Conservation (phyloP, 768 basidiomycete genomes). For the Hygrophoropsis aurantiaca region DNA sequence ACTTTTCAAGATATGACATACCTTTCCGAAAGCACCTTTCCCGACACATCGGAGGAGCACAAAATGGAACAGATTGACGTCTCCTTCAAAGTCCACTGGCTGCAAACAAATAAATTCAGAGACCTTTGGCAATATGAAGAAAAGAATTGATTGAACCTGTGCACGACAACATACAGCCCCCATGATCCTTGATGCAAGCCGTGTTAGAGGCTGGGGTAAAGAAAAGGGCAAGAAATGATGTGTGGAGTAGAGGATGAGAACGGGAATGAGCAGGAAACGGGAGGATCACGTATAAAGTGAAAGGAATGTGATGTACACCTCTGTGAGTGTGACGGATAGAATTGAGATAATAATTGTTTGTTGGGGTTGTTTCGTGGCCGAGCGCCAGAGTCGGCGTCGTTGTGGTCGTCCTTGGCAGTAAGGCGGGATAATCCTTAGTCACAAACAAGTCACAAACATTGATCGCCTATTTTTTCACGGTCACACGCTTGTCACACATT, state of each 20-base stretch:
- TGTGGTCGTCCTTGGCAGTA: background rate
- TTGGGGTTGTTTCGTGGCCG: background rate
- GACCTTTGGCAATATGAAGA: background rate
- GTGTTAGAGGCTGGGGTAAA: background rate
- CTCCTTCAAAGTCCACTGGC: slow-evolving; percentile 95
- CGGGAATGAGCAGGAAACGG: slow-evolving; percentile 8
- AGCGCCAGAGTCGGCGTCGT: background rate
- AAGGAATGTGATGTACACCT: background rate
- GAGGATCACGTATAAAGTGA: background rate
- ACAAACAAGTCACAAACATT: no score
- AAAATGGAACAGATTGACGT: slow-evolving; percentile 97
- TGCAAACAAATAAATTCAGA: slow-evolving; percentile 30
- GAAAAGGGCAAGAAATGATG: slow-evolving; percentile 9
- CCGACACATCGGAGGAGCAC: slow-evolving; percentile 94
- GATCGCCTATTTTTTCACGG: no score
- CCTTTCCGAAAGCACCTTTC: slow-evolving; percentile 99
- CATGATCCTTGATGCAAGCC: slow-evolving; percentile 35
- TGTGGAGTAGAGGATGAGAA: background rate
- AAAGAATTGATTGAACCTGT: slow-evolving; percentile 43
- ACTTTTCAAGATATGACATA: slow-evolving; percentile 29
- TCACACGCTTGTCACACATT: background rate
- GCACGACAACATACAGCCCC: slow-evolving; percentile 86
- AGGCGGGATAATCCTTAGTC: no score
- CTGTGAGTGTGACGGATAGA: background rate
- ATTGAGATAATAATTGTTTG: background rate